These are phyloP conservation scores for Yamadazyma buinensis DNA, from an alignment of 1,139 yeast genomes.

Conservation along the genomic window DNA sequence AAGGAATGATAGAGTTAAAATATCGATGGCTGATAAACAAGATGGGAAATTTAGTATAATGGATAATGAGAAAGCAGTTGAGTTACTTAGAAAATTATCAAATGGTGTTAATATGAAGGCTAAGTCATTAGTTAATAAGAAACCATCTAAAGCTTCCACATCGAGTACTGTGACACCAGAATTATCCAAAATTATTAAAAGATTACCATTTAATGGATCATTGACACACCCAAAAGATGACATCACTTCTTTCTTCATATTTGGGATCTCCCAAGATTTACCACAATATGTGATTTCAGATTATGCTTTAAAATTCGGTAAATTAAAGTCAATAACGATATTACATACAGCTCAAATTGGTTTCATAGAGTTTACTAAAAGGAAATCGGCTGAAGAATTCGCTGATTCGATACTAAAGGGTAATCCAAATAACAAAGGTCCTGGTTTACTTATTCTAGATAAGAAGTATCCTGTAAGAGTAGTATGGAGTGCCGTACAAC, in stretches of 20 bases:
- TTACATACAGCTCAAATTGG: conserved; percentile 66
- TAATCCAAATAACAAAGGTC: conserved; percentile 24
- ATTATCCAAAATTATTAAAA: conserved; percentile 46
- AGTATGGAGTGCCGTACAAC: conserved; percentile 61
- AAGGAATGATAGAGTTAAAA: conserved; percentile 38
- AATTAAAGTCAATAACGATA: conserved; percentile 47
- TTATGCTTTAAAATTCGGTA: conserved; percentile 43
- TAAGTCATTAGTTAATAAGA: too few species aligned
- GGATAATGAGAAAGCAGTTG: conserved; percentile 14
- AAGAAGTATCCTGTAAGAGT: conserved; percentile 49
- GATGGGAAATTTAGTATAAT: conserved; percentile 38
- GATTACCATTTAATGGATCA: conserved; percentile 60
- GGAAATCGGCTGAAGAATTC: conserved; percentile 53
- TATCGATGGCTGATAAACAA: conserved; percentile 36
- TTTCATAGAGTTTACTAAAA: conserved; percentile 48
- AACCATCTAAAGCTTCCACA: neutral
- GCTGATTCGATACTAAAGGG: conserved; percentile 36
- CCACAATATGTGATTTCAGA: conserved; percentile 59
- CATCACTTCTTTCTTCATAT: conserved; percentile 59
- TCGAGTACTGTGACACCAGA: conserved; percentile 23
- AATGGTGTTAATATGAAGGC: conserved; percentile 3
- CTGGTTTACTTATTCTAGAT: conserved; percentile 34
- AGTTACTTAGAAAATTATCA: conserved; percentile 10
- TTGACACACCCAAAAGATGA: conserved; percentile 24
- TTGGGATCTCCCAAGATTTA: conserved; percentile 65